These are phyloP conservation scores for Vigna mungo DNA, from an alignment of 306 rosid genomes.

Conservation along the genomic window DNA sequence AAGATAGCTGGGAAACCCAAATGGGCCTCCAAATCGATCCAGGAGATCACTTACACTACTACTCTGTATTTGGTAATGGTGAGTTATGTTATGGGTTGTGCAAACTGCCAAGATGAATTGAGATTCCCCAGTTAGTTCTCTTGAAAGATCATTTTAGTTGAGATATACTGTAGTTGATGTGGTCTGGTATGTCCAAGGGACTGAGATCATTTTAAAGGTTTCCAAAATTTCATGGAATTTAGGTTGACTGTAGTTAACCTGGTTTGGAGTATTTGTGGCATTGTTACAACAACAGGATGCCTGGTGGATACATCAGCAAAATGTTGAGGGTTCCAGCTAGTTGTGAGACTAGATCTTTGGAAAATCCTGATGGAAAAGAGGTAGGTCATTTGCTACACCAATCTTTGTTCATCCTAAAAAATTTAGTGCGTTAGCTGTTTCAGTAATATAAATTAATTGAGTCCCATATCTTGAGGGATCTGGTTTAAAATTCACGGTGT, in stretches of 20 bases:
- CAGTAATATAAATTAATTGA: neutral
- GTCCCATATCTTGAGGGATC: neutral
- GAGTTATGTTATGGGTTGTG: neutral
- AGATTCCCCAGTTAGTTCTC: too few species aligned
- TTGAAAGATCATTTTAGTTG: too few species aligned
- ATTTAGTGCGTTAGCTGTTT: neutral
- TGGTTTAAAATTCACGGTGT: neutral
- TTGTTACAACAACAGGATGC: neutral
- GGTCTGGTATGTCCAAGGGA: neutral
- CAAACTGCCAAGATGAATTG: neutral
- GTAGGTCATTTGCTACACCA: neutral
- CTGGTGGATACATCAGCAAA: neutral
- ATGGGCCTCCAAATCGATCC: too few species aligned
- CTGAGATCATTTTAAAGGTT: neutral
- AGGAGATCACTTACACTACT: conserved; percentile 11
- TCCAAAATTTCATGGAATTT: neutral
- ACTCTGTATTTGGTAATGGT: neutral
- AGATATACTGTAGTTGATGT: too few species aligned
- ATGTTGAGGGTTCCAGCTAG: neutral
- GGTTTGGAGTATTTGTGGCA: neutral
- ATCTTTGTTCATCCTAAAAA: neutral
- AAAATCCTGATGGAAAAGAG: neutral
- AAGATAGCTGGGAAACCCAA: too few species aligned
- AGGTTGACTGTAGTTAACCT: neutral
- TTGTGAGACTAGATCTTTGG: neutral